Evolutionary conservation across 176 grass and related monocot genomes (phyloP).

Genomic region (Lolium perenne): DNA sequence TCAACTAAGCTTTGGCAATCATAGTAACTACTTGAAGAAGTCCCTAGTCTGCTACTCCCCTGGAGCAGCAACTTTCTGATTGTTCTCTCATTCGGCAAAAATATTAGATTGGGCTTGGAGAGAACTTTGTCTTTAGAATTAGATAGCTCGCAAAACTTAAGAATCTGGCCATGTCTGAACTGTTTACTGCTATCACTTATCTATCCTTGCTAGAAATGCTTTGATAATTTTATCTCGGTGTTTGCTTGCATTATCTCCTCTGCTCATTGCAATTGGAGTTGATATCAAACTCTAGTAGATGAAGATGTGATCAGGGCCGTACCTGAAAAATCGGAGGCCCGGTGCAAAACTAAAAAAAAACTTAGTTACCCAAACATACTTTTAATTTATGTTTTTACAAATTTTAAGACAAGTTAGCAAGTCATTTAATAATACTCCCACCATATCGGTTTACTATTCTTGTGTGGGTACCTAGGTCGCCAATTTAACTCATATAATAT

Average conservation of each 20-base stretch:
- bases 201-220: slow-evolving; percentile 32
- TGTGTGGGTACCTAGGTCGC: no score
- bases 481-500: no score
- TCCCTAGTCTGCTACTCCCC: neutral
- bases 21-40: slow-evolving; percentile 19
- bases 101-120: slow-evolving; percentile 9
- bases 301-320: neutral
- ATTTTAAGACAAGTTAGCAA: no score
- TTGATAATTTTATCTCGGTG: neutral
- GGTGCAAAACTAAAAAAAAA: no score
- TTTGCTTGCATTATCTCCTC: neutral
- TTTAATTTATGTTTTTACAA: no score
- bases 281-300: neutral
- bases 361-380: no score
- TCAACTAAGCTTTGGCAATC: slow-evolving; percentile 38
- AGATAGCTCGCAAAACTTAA: slow-evolving; percentile 24
- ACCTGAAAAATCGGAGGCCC: no score
- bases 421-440: no score
- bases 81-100: slow-evolving; percentile 30
- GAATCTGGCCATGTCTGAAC: slow-evolving; percentile 13
- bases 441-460: no score
- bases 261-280: slow-evolving; percentile 14
- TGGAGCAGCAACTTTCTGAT: slow-evolving; percentile 34
- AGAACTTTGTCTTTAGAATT: slow-evolving; percentile 36
- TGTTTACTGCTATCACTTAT: slow-evolving; percentile 29